Evolutionary conservation across 169 alveolate species (phyloP).

Genomic region (Plasmodium ovale): DNA sequence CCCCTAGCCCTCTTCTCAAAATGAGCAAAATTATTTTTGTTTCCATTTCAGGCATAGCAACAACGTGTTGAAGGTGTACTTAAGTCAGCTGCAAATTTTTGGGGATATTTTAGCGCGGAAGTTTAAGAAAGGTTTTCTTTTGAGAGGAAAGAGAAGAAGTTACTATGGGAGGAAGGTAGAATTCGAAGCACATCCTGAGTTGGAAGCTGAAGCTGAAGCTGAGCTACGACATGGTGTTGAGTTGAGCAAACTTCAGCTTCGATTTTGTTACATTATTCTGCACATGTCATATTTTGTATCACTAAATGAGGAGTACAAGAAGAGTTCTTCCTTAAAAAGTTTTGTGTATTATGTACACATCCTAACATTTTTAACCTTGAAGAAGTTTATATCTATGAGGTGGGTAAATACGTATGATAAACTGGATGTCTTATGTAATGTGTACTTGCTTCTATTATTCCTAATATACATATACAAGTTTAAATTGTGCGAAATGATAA

Average conservation of each 20-base stretch:
- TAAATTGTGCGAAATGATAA: constrained; percentile 24
- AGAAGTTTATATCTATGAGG: constrained; percentile 10
- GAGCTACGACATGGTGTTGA: neutral
- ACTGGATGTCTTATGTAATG: constrained; percentile 3
- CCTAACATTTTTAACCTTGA: constrained; percentile 33
- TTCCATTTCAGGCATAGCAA: neutral
- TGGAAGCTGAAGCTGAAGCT: neutral
- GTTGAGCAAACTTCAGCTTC: neutral
- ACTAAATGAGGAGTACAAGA: constrained; percentile 7
- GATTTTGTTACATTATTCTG: constrained; percentile 33
- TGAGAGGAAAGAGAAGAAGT: neutral
- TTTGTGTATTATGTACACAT: constrained; percentile 31
- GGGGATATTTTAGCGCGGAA: neutral
- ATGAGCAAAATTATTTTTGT: neutral
- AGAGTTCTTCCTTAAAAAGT: neutral
- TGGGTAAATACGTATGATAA: neutral
- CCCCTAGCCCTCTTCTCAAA: too few species aligned
- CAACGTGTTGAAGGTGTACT: constrained; percentile 7
- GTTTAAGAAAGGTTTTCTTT: neutral
- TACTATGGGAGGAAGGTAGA: neutral
- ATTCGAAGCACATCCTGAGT: neutral
- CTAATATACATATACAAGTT: constrained; percentile 40
- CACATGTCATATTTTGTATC: constrained; percentile 50
- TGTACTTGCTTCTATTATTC: constrained; percentile 26
- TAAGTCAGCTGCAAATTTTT: constrained; percentile 17